These are phyloP conservation scores for Apiospora rasikravindrae DNA, from an alignment of 2,329 filamentous ascomycete genomes.

Conservation along the genomic window DNA sequence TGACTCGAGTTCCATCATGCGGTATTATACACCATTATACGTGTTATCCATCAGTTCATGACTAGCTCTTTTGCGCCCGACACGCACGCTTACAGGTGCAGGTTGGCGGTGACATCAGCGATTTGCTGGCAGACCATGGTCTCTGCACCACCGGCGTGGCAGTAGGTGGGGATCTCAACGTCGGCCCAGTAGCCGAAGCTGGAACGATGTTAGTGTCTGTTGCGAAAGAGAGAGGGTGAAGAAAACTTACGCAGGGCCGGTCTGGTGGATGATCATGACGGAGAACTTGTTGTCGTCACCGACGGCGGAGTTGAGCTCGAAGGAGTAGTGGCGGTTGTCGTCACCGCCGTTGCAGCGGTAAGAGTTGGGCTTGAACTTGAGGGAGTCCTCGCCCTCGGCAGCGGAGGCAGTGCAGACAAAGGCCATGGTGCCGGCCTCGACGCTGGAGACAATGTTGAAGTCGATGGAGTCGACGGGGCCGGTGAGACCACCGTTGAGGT, in stretches of 20 bases:
- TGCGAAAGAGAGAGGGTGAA: not conserved
- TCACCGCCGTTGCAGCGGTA: conserved; percentile 9
- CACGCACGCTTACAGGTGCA: not conserved
- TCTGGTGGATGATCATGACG: conserved; percentile 1
- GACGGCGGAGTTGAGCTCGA: not conserved
- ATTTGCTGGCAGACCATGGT: conserved; percentile 11
- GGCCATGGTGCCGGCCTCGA: not conserved
- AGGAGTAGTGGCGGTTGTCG: not conserved
- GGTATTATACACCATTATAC: not conserved
- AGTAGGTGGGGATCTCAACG: not conserved
- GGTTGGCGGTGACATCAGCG: conserved; percentile 2
- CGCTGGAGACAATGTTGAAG: not conserved
- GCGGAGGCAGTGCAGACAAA: conserved; percentile 1
- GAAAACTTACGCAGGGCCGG: not conserved
- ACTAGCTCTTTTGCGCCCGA: not conserved
- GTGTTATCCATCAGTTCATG: not conserved
- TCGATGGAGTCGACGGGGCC: conserved; percentile 2
- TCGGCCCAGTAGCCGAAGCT: not conserved
- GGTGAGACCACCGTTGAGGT: not conserved
- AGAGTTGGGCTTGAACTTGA: not conserved
- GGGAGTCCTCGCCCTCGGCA: not conserved
- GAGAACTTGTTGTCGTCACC: not conserved
- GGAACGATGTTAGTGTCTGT: not conserved
- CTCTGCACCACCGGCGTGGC: conserved; percentile 11
- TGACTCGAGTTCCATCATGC: not conserved